Conservation (phyloP, 192 early-diverging fungal species). For the Backusella circina region DNA sequence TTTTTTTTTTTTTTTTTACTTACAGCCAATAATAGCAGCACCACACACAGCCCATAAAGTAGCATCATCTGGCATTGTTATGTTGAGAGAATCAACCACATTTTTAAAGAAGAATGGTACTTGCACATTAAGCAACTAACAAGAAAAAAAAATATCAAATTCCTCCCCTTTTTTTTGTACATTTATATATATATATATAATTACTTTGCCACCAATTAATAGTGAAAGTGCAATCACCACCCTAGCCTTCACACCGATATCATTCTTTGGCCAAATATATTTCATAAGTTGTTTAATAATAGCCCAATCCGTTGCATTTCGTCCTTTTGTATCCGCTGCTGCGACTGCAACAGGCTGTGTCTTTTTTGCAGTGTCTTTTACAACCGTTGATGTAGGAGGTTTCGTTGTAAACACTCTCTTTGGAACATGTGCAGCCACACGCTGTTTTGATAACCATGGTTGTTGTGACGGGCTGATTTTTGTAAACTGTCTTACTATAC, state of each 20-base stretch:
- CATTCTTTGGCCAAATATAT: constrained; percentile 87
- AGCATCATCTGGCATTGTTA: constrained; percentile 55
- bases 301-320: constrained; percentile 36
- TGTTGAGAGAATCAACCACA: constrained; percentile 83
- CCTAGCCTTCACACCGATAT: constrained; percentile 77
- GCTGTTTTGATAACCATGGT: neutral
- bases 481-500: neutral
- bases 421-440: neutral
- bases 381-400: neutral
- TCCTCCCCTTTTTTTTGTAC: constrained; percentile 44
- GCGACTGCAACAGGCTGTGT: neutral
- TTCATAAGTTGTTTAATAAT: constrained; percentile 39
- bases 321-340: constrained; percentile 3
- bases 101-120: constrained; percentile 96
- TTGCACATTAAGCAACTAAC: constrained; percentile 79
- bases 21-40: constrained; percentile 89
- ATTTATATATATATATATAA: constrained; percentile 9
- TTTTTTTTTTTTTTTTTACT: no score
- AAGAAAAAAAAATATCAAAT: constrained; percentile 15
- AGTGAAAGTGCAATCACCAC: constrained; percentile 83
- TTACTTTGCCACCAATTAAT: constrained; percentile 75
- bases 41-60: constrained; percentile 78
- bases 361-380: neutral
- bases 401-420: neutral
- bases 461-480: neutral